phyloP scores from a whole-genome alignment of 2,329 filamentous ascomycete species.

The Botryotinia narcissicola region DNA sequence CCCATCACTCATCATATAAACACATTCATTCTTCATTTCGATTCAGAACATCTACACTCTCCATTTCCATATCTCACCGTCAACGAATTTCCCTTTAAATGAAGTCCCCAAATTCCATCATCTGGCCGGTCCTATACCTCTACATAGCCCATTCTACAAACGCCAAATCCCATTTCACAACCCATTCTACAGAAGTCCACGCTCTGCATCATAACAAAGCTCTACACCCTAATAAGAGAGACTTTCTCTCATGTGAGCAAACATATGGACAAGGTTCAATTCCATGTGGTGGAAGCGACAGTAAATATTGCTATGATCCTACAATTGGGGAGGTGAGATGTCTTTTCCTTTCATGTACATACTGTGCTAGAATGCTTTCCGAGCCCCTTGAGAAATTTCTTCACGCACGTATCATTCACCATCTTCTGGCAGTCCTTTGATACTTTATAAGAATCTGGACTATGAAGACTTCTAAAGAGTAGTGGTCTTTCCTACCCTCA shows the following conservation, averaged over 20 bases:
- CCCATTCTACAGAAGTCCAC: background rate
- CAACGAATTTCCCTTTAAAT: background rate
- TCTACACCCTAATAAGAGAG: constrained; percentile 13
- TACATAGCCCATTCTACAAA: background rate
- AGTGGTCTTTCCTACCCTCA: background rate
- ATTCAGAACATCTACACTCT: background rate
- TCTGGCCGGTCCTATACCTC: background rate
- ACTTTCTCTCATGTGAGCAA: constrained; percentile 24
- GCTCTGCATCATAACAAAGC: background rate
- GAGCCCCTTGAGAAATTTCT: background rate
- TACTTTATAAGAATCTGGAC: background rate
- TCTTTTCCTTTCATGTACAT: background rate
- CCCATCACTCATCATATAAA: background rate
- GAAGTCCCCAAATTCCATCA: background rate
- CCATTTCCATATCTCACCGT: background rate
- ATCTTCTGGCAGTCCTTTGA: background rate
- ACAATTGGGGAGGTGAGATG: constrained; percentile 25
- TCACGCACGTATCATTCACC: background rate
- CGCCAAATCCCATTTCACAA: background rate
- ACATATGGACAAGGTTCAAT: constrained; percentile 26
- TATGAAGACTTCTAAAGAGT: background rate
- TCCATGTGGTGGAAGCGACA: constrained; percentile 21
- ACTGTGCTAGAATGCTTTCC: background rate
- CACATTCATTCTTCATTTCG: background rate
- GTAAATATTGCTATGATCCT: constrained; percentile 30